phyloP scores from a whole-genome alignment of 2,329 filamentous ascomycete species.

The Hypomyces rosellus region DNA sequence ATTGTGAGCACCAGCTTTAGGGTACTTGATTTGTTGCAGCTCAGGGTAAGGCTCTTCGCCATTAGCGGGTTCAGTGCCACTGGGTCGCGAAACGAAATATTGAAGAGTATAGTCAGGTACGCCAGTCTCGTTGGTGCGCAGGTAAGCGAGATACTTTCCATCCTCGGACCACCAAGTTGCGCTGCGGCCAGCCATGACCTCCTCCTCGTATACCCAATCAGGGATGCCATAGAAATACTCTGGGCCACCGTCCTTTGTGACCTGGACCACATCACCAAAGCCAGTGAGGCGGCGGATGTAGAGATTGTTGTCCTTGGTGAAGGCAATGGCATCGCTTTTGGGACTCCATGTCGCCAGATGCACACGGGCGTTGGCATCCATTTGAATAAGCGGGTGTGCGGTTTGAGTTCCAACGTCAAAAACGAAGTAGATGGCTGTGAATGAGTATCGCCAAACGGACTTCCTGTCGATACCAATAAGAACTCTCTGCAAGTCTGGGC shows the following conservation, averaged over 20 bases:
- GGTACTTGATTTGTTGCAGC: conserved; percentile 89
- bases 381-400: conserved; percentile 70
- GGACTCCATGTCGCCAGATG: conserved; percentile 91
- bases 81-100: conserved; percentile 85
- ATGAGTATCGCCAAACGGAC: conserved; percentile 87
- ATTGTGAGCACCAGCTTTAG: conserved; percentile 90
- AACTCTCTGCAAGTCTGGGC: conserved; percentile 77
- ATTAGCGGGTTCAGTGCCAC: conserved; percentile 55
- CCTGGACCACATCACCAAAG: conserved; percentile 55
- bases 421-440: conserved; percentile 80
- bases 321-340: conserved; percentile 78
- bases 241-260: conserved; percentile 80
- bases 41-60: conserved; percentile 89
- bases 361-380: conserved; percentile 56
- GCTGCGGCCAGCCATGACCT: conserved; percentile 62
- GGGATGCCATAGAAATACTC: conserved; percentile 94
- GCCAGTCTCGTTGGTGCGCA: conserved; percentile 86
- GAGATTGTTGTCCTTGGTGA: conserved; percentile 84
- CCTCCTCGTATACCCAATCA: conserved; percentile 89
- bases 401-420: conserved; percentile 79
- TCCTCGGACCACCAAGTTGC: conserved; percentile 95
- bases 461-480: conserved; percentile 67
- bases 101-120: conserved; percentile 91
- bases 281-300: conserved; percentile 60
- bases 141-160: conserved; percentile 82